Conservation (phyloP, 2,329 filamentous ascomycete genomes). For the Emmonsia crescens region DNA sequence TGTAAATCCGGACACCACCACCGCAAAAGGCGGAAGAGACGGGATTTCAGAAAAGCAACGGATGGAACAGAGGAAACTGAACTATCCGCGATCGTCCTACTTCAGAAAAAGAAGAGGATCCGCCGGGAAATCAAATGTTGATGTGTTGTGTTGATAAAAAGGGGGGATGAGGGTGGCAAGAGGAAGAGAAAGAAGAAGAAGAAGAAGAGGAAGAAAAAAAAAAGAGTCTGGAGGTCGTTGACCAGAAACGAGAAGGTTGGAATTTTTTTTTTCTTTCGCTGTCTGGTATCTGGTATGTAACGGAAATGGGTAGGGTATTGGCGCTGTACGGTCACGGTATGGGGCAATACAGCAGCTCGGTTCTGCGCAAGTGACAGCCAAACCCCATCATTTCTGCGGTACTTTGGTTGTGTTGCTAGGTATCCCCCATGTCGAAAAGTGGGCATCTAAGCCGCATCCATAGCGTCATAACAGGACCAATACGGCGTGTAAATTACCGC, state of each 20-base stretch:
- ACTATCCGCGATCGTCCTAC: conserved; percentile 16
- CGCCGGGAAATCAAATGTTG: conserved; percentile 9
- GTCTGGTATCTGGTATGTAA: background rate
- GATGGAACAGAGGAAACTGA: conserved; percentile 13
- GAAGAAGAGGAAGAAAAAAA: conserved; percentile 1
- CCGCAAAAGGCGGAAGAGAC: conserved; percentile 6
- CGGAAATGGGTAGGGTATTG: background rate
- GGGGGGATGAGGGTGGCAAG: conserved; percentile 6
- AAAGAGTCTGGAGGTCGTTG: background rate
- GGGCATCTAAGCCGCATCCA: background rate
- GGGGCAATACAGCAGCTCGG: background rate
- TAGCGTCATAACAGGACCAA: background rate
- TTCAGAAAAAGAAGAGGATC: conserved; percentile 15
- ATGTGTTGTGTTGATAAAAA: conserved; percentile 3
- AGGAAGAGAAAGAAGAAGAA: conserved; percentile 5
- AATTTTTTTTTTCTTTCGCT: background rate
- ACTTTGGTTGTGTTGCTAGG: too few relatives aligned
- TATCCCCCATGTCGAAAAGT: background rate
- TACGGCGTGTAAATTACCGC: background rate
- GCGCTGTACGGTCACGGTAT: background rate
- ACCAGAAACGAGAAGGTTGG: background rate
- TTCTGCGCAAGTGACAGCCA: background rate
- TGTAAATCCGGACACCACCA: conserved; percentile 8
- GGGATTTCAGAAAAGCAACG: conserved; percentile 8
- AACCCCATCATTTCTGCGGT: background rate